A percentile compares a stretch with the other conserved stretches of the same genome.
Conservation (phyloP, 306 rosid genomes). For the Acacia crassicarpa region DNA sequence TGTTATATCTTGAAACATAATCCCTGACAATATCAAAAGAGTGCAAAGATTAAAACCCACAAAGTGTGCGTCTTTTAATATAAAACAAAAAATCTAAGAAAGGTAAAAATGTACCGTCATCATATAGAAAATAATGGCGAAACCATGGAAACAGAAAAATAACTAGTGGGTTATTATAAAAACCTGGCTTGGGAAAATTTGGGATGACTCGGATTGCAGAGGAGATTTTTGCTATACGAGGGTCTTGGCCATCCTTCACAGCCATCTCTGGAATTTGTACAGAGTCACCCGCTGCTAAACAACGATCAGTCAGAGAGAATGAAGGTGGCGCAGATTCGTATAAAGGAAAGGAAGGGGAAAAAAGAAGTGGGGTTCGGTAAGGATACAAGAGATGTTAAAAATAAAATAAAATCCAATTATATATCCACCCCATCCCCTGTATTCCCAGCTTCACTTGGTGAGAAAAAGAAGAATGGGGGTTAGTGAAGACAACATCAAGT, state of each 20-base stretch:
- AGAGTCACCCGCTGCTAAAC: slow-evolving; percentile 43
- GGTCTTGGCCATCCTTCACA: slow-evolving; percentile 49
- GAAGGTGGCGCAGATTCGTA: neutral
- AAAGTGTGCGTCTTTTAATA: neutral
- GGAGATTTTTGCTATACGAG: slow-evolving; percentile 67
- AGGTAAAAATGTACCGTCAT: neutral
- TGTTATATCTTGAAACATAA: slow-evolving; percentile 93
- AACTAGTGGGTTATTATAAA: neutral
- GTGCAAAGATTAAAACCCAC: neutral
- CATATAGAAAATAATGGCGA: neutral
- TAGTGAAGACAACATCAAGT: neutral
- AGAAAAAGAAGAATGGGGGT: neutral
- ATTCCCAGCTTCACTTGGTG: neutral
- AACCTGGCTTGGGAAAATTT: slow-evolving; percentile 92
- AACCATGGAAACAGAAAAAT: neutral
- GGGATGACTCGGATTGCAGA: slow-evolving; percentile 90
- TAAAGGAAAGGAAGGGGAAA: neutral
- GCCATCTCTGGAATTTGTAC: slow-evolving; percentile 59
- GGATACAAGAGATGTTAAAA: neutral
- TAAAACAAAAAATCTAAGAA: slow-evolving; percentile 22
- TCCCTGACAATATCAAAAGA: slow-evolving; percentile 54
- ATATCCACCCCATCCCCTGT: slow-evolving; percentile 33
- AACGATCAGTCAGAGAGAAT: slow-evolving; percentile 11
- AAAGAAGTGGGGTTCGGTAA: neutral
- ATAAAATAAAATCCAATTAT: neutral